Percentiles rank a stretch among this genome's conserved stretches.
phyloP scores from a whole-genome alignment of 176 grass and related monocot genomes.

The Lolium rigidum region DNA sequence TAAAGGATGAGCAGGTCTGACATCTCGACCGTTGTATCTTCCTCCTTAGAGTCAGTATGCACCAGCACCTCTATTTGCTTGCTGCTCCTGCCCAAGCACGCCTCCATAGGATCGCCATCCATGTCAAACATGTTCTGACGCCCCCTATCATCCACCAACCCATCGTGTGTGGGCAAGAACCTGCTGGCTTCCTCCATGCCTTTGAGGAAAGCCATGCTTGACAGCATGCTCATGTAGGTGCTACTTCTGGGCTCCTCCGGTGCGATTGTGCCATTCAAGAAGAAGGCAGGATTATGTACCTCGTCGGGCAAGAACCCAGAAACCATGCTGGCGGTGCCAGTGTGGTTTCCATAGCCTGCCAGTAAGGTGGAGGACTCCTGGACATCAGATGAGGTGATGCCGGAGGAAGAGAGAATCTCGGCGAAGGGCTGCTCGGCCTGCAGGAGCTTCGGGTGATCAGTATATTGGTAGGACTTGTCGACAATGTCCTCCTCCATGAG shows the following conservation, averaged over 20 bases:
- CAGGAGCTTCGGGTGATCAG: constrained; percentile 33
- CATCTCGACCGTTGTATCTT: constrained; percentile 42
- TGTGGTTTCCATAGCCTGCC: not conserved
- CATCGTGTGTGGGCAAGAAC: constrained; percentile 47
- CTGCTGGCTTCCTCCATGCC: constrained; percentile 56
- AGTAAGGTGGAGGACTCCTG: not conserved
- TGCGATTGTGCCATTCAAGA: not conserved
- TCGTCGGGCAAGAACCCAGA: not conserved
- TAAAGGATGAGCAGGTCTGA: constrained; percentile 38
- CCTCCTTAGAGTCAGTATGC: not conserved
- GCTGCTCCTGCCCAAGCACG: constrained; percentile 28
- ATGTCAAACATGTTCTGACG: no score
- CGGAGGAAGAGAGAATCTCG: constrained; percentile 28
- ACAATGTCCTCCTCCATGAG: constrained; percentile 48
- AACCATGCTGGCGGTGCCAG: not conserved
- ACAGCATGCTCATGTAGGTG: not conserved
- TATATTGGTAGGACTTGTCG: constrained; percentile 36
- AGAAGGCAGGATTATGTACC: not conserved
- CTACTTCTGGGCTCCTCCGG: not conserved
- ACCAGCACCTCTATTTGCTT: constrained; percentile 27
- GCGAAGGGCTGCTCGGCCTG: constrained; percentile 40
- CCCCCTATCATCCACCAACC: constrained; percentile 27
- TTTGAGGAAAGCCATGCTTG: constrained; percentile 33
- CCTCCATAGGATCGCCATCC: not conserved
- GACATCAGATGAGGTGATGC: not conserved